These are phyloP conservation scores for Rhodotorula toruloides DNA, from an alignment of 768 basidiomycete genomes.

Conservation along the genomic window DNA sequence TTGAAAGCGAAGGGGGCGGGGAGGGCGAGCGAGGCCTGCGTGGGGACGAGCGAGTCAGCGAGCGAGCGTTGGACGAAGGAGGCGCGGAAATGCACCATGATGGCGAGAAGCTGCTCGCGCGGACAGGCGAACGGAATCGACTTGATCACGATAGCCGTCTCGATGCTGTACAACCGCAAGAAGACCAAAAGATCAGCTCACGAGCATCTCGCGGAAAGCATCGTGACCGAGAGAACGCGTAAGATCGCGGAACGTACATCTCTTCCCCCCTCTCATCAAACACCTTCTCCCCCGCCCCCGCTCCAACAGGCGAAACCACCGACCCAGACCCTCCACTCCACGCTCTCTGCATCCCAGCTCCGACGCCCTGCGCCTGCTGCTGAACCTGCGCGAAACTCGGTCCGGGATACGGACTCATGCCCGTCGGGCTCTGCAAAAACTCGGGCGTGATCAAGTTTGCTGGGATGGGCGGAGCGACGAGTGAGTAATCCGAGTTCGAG, in stretches of 20 bases:
- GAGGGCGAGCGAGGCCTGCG: slow-evolving; percentile 58
- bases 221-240: too few relatives aligned
- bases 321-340: too few relatives aligned
- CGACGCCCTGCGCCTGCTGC: neutral
- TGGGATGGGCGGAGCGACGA: neutral
- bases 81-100: slow-evolving; percentile 64
- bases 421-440: slow-evolving; percentile 2
- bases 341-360: too few relatives aligned
- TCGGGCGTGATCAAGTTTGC: neutral
- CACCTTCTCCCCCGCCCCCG: too few relatives aligned
- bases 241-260: too few relatives aligned
- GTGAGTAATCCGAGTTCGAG: neutral
- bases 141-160: slow-evolving; percentile 99
- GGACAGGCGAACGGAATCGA: slow-evolving; percentile 99
- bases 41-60: neutral
- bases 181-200: too few relatives aligned
- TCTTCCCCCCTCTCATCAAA: too few relatives aligned
- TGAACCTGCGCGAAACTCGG: neutral
- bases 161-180: slow-evolving; percentile 54
- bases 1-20: slow-evolving; percentile 99
- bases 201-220: too few relatives aligned
- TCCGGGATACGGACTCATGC: slow-evolving; percentile 4
- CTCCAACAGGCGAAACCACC: too few relatives aligned
- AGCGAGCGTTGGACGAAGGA: neutral
- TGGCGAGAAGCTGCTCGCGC: slow-evolving; percentile 89